Conservation (phyloP, 148 eudicot species). For the Chenopodium quinoa region DNA sequence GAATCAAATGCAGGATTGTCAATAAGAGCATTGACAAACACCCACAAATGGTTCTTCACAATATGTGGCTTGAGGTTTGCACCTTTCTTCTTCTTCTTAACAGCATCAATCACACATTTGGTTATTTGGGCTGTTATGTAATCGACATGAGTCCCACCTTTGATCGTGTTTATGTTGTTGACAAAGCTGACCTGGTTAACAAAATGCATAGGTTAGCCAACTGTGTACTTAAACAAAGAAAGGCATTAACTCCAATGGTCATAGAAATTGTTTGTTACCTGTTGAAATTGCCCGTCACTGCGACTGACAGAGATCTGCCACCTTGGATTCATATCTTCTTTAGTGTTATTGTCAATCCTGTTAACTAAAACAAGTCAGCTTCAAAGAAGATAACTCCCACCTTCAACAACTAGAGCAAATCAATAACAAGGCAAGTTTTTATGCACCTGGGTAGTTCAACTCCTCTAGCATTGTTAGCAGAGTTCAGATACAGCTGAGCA, state of each 20-base stretch:
- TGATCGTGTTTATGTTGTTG: conserved; percentile 76
- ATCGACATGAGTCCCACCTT: conserved; percentile 97
- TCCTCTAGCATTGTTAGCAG: conserved; percentile 38
- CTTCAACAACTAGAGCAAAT: not conserved
- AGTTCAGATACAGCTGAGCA: conserved; percentile 57
- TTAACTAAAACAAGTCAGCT: not conserved
- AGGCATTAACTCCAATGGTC: not conserved
- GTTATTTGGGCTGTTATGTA: conserved; percentile 72
- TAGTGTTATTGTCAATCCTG: conserved; percentile 55
- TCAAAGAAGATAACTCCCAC: not conserved
- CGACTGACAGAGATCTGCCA: conserved; percentile 83
- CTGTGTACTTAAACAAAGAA: not conserved
- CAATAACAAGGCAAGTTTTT: not conserved
- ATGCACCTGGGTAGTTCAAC: conserved; percentile 47
- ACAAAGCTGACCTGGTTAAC: conserved; percentile 86
- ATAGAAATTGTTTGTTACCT: conserved; percentile 39
- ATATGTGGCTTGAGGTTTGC: conserved; percentile 61
- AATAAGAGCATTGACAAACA: conserved; percentile 92
- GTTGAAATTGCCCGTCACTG: conserved; percentile 88
- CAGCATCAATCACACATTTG: conserved; percentile 42
- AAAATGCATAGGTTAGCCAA: not conserved
- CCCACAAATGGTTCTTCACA: conserved; percentile 85
- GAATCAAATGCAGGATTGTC: conserved; percentile 99
- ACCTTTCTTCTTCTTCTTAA: conserved; percentile 73
- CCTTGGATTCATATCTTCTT: conserved; percentile 46